These are phyloP conservation scores for Diplotaxis tenuifolia DNA, from an alignment of 345 rosid species.

Conservation along the genomic window DNA sequence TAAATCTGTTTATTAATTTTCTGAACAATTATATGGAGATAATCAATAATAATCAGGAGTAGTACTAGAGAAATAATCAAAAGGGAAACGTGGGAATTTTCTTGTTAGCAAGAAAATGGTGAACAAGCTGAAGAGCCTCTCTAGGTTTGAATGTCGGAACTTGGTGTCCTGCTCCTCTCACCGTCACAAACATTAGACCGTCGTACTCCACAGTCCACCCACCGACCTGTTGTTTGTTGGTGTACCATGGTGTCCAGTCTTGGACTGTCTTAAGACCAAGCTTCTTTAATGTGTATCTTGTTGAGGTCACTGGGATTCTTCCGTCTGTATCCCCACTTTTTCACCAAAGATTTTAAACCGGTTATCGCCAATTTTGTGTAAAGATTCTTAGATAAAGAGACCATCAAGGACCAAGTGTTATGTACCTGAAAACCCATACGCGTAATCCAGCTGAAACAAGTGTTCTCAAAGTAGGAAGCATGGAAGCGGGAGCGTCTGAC, in stretches of 20 bases:
- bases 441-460: constrained; percentile 69
- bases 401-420: background rate
- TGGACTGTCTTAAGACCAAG: no score
- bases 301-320: no score
- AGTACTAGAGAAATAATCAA: constrained; percentile 14
- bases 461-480: constrained; percentile 65
- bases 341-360: background rate
- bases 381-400: background rate
- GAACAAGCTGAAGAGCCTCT: constrained; percentile 54
- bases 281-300: no score
- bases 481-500: constrained; percentile 59
- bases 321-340: constrained; percentile 78
- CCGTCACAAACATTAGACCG: constrained; percentile 57
- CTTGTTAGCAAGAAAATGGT: constrained; percentile 54
- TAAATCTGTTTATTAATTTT: constrained; percentile 16
- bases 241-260: no score
- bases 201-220: constrained; percentile 73
- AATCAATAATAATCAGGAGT: background rate
- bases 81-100: constrained; percentile 55
- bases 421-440: constrained; percentile 73
- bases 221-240: constrained; percentile 53
- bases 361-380: background rate
- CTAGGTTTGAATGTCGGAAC: constrained; percentile 70
- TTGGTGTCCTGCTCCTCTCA: constrained; percentile 78
- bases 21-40: constrained; percentile 19